Conservation (phyloP, 371 early-diverging fungal genomes). For the Paraphysoderma sedebokerense region DNA sequence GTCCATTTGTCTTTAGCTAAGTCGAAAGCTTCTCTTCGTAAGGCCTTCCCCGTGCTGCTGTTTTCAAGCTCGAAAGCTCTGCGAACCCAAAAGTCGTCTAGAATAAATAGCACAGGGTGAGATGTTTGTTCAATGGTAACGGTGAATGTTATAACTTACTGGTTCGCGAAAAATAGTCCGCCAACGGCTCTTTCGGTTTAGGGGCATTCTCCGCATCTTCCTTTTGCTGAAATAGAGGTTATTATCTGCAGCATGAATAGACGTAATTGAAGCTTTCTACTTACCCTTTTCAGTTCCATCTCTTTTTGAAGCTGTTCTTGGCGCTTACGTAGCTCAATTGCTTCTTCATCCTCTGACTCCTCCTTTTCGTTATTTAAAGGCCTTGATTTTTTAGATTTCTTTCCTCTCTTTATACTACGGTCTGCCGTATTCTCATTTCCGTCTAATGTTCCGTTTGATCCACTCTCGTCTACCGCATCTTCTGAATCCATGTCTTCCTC, state of each 20-base stretch:
- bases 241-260: background rate
- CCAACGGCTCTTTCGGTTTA: slow-evolving; percentile 17
- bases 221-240: background rate
- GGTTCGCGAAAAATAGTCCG: slow-evolving; percentile 24
- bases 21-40: slow-evolving; percentile 8
- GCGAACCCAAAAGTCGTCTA: slow-evolving; percentile 17
- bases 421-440: slow-evolving; percentile 7
- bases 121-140: background rate
- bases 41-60: no score
- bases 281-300: background rate
- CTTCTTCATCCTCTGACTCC: slow-evolving; percentile 11
- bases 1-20: slow-evolving; percentile 18
- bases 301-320: slow-evolving; percentile 9
- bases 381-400: slow-evolving; percentile 3
- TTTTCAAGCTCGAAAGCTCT: slow-evolving; percentile 19
- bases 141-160: slow-evolving; percentile 7
- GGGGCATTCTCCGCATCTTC: slow-evolving; percentile 21
- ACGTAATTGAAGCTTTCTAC: slow-evolving; percentile 1
- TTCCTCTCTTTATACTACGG: slow-evolving; percentile 2
- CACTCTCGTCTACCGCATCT: slow-evolving; percentile 14
- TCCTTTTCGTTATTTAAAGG: slow-evolving; percentile 9
- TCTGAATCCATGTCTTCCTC: slow-evolving; percentile 6
- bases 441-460: slow-evolving; percentile 5
- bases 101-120: background rate
- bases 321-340: no score